Evolutionary conservation across 2,329 filamentous ascomycete species (phyloP), one percentile per base, ranked within the genome.

Genomic region (Talaromyces marneffei): DNA sequence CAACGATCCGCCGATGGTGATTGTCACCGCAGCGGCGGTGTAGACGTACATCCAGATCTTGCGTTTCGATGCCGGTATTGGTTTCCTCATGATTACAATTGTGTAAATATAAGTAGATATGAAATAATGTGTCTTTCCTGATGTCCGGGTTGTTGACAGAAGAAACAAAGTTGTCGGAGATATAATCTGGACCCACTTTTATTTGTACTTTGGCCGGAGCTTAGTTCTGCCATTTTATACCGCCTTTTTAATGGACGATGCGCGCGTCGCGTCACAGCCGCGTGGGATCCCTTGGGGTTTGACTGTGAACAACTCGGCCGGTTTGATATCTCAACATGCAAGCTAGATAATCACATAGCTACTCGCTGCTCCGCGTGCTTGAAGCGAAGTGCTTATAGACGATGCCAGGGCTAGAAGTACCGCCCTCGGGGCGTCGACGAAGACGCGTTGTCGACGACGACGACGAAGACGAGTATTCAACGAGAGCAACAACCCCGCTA

Each of bases 1-100:
- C 64, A 82, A 78, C 4, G 83, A 79, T 57, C 85, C 85, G 1
- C 79, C 80, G 6, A 81, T 80, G 1, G 84, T 85, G 52, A 85
- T 79, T 16, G 81, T 79, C 9, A 82, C 78, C 18, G 87, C 78
- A 2, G 81, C 78, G 37, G 77, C 80, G 1, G 85, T 84, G 66
- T 85, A 70, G 18, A 85, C 75, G 61, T 82, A 75, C 16, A 81
- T 77, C 29, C 81, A 78, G 7, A 82, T 65, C 59, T 74, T 77
- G 29, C 71, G 70, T 31, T 70, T 69, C 25, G 70, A 66, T 8
- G 67, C 63, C 25, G 48, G 20, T 18, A 62, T 54, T 23, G 56
- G 29, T 18, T 42, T 59, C 25, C 12, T 59, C 33, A 53, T 52
- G 4, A 18, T 53, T 18, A 16, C 10, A 6, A n/a, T 39, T 37